Base-by-base conservation (phyloP, 2,329 filamentous ascomycete species). In the Clarireedia paspali region DNA sequence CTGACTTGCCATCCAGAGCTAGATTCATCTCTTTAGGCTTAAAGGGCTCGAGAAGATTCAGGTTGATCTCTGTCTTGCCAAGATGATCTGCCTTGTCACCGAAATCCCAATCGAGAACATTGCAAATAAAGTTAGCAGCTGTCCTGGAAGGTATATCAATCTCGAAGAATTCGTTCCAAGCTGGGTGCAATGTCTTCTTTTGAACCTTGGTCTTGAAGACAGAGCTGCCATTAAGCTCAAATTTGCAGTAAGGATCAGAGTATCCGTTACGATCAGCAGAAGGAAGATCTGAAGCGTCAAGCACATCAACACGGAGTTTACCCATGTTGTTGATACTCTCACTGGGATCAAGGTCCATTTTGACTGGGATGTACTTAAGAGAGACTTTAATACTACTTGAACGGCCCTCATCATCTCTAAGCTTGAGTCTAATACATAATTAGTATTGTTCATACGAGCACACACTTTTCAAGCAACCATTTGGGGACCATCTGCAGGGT, bases 241-340 rank as follows among this genome's bases (percentile, higher is more conserved):
- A 99, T 68, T 92, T 92, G 80, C 89, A 95, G 76, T 92, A 99
- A 4, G 94, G 94, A 68, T 99, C 94, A 66, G 91, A 96, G 79
- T 88, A 97, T 64, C 94, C 94, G 68, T 99, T 99, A 36, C 91
- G 85, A 68, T 99, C 94, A 27, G 92, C 92, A 1, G 94, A 85
- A 6, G 94, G 94, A n/a, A 99, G 81, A 58, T 96, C 86, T 7
- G 82, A 75, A 17, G 86, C 94, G 70, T 96, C 91, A 39, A 97
- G 75, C 17, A 99, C 81, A 66, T 97, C 91, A n/a, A 99, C 89
- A 20, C 91, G 88, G 23, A 99, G 84, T 57, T 85, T 91, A 58
- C 94, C 94, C 83, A 96, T 95, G 73, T 99, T 99, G 81, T 96
- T 97, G 78, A 99, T 96, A 67, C 91, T 96, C 73, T 99, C 94